phyloP scores from a whole-genome alignment of 129 eudicot genomes.

The Centaurea solstitialis region DNA sequence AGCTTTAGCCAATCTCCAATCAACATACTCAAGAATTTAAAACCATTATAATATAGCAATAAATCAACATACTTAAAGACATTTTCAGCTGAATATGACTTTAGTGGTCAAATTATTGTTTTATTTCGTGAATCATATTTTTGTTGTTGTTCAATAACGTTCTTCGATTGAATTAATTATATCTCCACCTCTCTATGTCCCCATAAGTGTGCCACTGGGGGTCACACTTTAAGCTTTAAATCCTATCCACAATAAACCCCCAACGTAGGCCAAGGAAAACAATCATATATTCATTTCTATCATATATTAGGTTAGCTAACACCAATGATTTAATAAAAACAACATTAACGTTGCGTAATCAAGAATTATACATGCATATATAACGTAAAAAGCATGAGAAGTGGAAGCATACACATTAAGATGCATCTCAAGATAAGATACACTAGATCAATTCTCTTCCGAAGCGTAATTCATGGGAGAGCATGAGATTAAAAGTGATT shows the following conservation, averaged over 20 bases:
- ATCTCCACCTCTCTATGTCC: constrained; percentile 41
- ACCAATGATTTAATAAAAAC: background rate
- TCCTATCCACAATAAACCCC: constrained; percentile 45
- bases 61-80: background rate
- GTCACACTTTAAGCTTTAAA: constrained; percentile 44
- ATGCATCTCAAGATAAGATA: too few relatives aligned
- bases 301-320: background rate
- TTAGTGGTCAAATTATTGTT: background rate
- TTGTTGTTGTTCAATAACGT: constrained; percentile 26
- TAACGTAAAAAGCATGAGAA: too few relatives aligned
- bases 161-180: constrained; percentile 28
- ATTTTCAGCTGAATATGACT: background rate
- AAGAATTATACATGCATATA: too few relatives aligned
- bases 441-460: too few relatives aligned
- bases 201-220: constrained; percentile 39
- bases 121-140: constrained; percentile 32
- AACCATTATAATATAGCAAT: background rate
- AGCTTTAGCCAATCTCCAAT: background rate
- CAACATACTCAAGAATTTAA: background rate
- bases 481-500: too few relatives aligned
- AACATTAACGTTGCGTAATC: background rate
- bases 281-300: constrained; percentile 22
- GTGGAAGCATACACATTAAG: too few relatives aligned
- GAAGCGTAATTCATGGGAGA: too few relatives aligned
- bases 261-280: constrained; percentile 31